These are phyloP conservation scores for Zalaria obscura DNA, from an alignment of 2,329 filamentous ascomycete species.

Conservation along the genomic window DNA sequence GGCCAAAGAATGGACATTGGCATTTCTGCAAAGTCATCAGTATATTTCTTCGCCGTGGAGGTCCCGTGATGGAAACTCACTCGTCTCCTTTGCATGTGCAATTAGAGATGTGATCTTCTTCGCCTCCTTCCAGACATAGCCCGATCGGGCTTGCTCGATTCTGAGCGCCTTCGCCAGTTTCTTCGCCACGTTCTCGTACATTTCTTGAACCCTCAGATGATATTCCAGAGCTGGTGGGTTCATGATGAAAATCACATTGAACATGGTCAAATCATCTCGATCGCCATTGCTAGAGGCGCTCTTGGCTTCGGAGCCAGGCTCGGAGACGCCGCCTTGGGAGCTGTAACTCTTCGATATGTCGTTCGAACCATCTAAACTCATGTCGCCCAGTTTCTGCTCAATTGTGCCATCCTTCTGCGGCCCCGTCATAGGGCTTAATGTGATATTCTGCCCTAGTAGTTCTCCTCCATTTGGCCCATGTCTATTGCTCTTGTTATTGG, in stretches of 20 bases:
- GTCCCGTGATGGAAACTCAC: not conserved
- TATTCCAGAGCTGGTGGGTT: slow-evolving; percentile 67
- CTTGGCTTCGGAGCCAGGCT: slow-evolving; percentile 16
- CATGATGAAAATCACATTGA: slow-evolving; percentile 88
- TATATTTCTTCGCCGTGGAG: not conserved
- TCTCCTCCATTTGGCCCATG: not conserved
- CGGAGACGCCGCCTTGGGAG: slow-evolving; percentile 1
- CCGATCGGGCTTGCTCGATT: slow-evolving; percentile 77
- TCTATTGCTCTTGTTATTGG: slow-evolving; percentile 1
- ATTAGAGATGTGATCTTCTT: slow-evolving; percentile 70
- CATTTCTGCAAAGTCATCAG: slow-evolving; percentile 18
- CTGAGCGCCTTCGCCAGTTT: slow-evolving; percentile 87
- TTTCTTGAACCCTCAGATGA: slow-evolving; percentile 56
- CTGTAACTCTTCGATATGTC: not conserved
- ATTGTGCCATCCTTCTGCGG: not conserved
- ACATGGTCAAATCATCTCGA: slow-evolving; percentile 73
- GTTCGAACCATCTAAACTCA: not conserved
- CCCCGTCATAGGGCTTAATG: not conserved
- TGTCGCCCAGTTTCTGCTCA: not conserved
- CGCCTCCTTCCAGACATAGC: slow-evolving; percentile 86
- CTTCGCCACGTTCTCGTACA: slow-evolving; percentile 81
- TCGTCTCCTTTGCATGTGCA: slow-evolving; percentile 50
- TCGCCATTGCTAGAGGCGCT: slow-evolving; percentile 16
- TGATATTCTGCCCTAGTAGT: not conserved
- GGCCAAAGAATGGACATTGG: slow-evolving; percentile 55